A percentile compares a stretch with the other conserved stretches of the same genome.
Evolutionary conservation across 768 basidiomycete species (phyloP).

Genomic region (Pulveroboletus sp.): DNA sequence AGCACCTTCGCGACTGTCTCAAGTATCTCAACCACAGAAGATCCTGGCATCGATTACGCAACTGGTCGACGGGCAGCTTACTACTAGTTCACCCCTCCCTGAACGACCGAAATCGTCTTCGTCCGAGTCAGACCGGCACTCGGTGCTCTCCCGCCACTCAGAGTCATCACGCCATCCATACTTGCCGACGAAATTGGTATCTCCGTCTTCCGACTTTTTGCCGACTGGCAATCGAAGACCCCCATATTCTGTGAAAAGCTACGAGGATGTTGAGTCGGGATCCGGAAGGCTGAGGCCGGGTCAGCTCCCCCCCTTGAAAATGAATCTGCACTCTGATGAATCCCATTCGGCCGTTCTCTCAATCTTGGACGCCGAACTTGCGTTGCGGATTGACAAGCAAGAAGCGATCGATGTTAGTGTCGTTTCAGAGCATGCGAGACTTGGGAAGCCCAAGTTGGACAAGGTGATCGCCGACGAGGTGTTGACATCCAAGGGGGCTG

Average conservation of each 20-base stretch:
- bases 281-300: neutral
- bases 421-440: conserved; percentile 58
- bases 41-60: conserved; percentile 6
- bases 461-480: conserved; percentile 64
- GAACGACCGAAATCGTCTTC: conserved; percentile 9
- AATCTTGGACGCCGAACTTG: neutral
- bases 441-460: conserved; percentile 63
- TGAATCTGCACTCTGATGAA: neutral
- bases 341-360: neutral
- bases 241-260: neutral
- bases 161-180: conserved; percentile 3
- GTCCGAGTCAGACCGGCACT: conserved; percentile 12
- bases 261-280: conserved; percentile 7
- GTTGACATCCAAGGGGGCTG: conserved; percentile 44
- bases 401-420: conserved; percentile 57
- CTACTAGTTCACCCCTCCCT: conserved; percentile 17
- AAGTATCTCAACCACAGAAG: neutral
- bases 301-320: neutral
- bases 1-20: neutral
- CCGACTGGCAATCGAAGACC: conserved; percentile 1
- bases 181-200: neutral
- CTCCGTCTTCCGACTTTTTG: neutral
- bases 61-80: conserved; percentile 20
- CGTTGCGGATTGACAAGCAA: conserved; percentile 48
- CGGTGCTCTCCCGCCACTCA: conserved; percentile 9